Base-by-base conservation (phyloP, 2,329 filamentous ascomycete species). In the Hypomyces perniciosus region DNA sequence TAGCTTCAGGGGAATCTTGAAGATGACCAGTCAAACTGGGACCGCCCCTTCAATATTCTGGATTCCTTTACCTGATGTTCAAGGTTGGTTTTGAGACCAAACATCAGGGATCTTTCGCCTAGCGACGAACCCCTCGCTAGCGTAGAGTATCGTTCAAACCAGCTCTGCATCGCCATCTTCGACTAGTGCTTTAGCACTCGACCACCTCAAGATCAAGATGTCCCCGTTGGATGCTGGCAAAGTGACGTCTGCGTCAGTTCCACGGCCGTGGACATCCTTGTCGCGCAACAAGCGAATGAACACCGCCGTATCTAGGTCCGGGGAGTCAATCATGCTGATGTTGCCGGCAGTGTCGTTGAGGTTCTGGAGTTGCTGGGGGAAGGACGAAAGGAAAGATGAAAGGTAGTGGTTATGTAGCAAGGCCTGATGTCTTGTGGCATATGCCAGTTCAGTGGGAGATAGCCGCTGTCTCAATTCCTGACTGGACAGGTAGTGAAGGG, bases 331-430 rank as follows among this genome's bases (percentile, higher is more conserved):
- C 93, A 99, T 99, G 71, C 81, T 90, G 51, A 92, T 85, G 8
- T 91, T 91, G 30, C 90, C 92, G 0, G 87, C 84, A 10, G 87
- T 88, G 71, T 99, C 93, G 69, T 97, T 95, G 48, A 99, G 73
- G 58, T 90, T 84, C 67, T 92, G 86, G 60, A 99, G 69, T 42
- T 81, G 76, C 10, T 80, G 72, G 1, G 93, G 93, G 61, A 99
- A 96, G 9, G 86, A 83, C 0, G 78, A 79, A 12, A 99, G 77
- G 63, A 99, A 99, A 1, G 88, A 92, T 1, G 85, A 80, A 5
- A 87, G 77, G 70, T 95, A 97, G 69, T 97, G 91, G 47, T 83
- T 79, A 51, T 91, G 85, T 13, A 97, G 78, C 1, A 99, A 77
- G 7, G 87, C 81, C 65, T 96, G 89, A 64, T 97, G 92, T 9